phyloP scores from a whole-genome alignment of 2,329 filamentous ascomycete species.

The Talaromyces rugulosus region DNA sequence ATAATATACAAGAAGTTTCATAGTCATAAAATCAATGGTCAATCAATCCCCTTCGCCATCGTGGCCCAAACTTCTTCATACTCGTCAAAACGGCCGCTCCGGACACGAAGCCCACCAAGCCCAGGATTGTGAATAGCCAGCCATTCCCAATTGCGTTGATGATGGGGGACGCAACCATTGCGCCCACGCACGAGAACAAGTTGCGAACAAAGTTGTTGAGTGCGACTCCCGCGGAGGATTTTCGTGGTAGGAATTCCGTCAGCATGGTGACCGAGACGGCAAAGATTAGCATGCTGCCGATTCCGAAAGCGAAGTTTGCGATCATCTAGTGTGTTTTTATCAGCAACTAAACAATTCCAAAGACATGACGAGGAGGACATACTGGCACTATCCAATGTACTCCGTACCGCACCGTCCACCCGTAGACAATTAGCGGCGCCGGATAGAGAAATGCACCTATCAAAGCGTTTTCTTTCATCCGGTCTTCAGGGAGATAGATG shows the following conservation, averaged over 20 bases:
- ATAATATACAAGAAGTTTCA: not conserved
- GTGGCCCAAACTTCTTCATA: conserved; percentile 56
- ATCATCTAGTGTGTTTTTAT: conserved; percentile 40
- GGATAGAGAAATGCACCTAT: conserved; percentile 68
- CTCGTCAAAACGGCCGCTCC: conserved; percentile 55
- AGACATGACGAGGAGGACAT: conserved; percentile 18
- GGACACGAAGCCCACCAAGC: conserved; percentile 53
- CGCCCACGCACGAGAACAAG: conserved; percentile 69
- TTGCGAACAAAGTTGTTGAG: conserved; percentile 79
- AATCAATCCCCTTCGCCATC: conserved; percentile 50
- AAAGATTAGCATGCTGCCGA: conserved; percentile 76
- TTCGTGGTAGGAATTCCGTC: conserved; percentile 74
- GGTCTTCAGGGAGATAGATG: conserved; percentile 70
- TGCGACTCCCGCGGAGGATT: conserved; percentile 68
- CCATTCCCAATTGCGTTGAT: conserved; percentile 69
- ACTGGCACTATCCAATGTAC: conserved; percentile 59
- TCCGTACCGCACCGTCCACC: conserved; percentile 65
- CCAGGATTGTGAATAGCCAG: conserved; percentile 66
- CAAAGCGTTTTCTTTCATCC: conserved; percentile 80
- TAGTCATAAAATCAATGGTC: not conserved
- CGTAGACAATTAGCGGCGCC: conserved; percentile 67
- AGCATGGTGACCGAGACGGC: conserved; percentile 73
- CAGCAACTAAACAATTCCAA: conserved; percentile 1
- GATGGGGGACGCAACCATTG: conserved; percentile 65
- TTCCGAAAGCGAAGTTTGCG: conserved; percentile 69